phyloP scores from a whole-genome alignment of 176 grass and related monocot genomes.

The Oryza nivara region DNA sequence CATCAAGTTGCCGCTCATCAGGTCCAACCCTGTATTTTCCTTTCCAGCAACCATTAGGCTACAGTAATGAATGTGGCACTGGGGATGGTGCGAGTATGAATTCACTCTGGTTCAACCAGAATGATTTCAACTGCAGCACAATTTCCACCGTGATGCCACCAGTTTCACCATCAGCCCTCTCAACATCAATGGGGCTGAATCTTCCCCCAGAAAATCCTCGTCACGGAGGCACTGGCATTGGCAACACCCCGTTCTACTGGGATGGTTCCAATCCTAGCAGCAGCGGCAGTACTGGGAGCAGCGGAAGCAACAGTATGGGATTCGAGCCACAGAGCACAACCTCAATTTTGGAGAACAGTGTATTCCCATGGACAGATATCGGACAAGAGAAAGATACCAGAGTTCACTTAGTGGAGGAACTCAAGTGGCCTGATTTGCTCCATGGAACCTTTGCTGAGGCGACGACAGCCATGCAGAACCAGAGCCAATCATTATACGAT shows the following conservation, averaged over 20 bases:
- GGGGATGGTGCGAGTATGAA: constrained; percentile 42
- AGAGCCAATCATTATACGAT: constrained; percentile 58
- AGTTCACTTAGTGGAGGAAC: constrained; percentile 62
- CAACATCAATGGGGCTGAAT: constrained; percentile 51
- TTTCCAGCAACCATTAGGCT: constrained; percentile 59
- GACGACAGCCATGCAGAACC: constrained; percentile 49
- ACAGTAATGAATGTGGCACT: constrained; percentile 45
- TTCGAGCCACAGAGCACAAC: constrained; percentile 63
- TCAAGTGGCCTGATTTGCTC: constrained; percentile 80
- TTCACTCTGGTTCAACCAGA: constrained; percentile 71
- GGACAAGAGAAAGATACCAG: constrained; percentile 49
- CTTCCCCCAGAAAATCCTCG: constrained; percentile 52
- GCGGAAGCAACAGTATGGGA: constrained; percentile 50
- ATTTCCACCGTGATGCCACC: constrained; percentile 60
- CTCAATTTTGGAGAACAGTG: constrained; percentile 56
- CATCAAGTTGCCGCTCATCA: constrained; percentile 55
- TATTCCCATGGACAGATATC: constrained; percentile 70
- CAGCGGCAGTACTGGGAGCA: constrained; percentile 66
- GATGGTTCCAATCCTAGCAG: constrained; percentile 59
- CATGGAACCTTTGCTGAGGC: constrained; percentile 58
- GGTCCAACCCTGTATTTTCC: constrained; percentile 48
- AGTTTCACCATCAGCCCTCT: constrained; percentile 60
- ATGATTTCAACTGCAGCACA: constrained; percentile 60
- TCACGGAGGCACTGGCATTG: constrained; percentile 40
- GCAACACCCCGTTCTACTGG: constrained; percentile 55